phyloP scores from a whole-genome alignment of 495 filamentous ascomycete genomes.

The Darksidea phi region DNA sequence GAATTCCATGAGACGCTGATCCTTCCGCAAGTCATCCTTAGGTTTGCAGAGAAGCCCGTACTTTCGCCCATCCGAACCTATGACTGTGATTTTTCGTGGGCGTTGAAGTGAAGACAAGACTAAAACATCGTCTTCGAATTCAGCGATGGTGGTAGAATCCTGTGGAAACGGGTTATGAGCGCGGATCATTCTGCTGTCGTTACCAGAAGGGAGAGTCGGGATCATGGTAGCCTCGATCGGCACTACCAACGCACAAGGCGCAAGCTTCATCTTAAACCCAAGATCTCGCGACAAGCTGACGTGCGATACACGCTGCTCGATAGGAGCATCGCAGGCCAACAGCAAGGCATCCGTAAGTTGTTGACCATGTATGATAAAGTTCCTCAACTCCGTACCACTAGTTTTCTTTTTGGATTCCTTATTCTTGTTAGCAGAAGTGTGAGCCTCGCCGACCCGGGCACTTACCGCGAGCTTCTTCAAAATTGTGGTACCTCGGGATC shows the following conservation, averaged over 20 bases:
- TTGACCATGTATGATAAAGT: constrained; percentile 72
- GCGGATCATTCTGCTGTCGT: constrained; percentile 63
- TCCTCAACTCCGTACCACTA: constrained; percentile 54
- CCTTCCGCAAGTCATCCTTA: constrained; percentile 95
- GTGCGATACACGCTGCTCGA: constrained; percentile 66
- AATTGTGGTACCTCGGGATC: constrained; percentile 53
- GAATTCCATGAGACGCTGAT: constrained; percentile 98
- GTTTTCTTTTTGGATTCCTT: constrained; percentile 22
- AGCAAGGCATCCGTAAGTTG: constrained; percentile 83
- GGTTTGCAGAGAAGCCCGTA: constrained; percentile 95
- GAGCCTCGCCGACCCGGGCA: constrained; percentile 19
- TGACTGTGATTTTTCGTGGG: constrained; percentile 83
- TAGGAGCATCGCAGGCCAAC: constrained; percentile 68
- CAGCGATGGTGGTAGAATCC: constrained; percentile 60
- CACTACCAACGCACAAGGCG: constrained; percentile 80
- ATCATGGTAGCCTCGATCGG: constrained; percentile 83
- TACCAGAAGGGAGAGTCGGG: constrained; percentile 73
- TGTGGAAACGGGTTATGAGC: constrained; percentile 81
- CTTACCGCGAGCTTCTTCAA: constrained; percentile 42
- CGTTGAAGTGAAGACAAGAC: constrained; percentile 91
- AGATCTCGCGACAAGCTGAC: constrained; percentile 74
- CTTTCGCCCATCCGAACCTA: constrained; percentile 79
- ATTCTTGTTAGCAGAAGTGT: constrained; percentile 8
- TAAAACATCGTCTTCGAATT: constrained; percentile 78
- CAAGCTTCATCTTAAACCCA: constrained; percentile 77